phyloP scores from a whole-genome alignment of 495 filamentous ascomycete genomes.

The Neurospora sublineolata region DNA sequence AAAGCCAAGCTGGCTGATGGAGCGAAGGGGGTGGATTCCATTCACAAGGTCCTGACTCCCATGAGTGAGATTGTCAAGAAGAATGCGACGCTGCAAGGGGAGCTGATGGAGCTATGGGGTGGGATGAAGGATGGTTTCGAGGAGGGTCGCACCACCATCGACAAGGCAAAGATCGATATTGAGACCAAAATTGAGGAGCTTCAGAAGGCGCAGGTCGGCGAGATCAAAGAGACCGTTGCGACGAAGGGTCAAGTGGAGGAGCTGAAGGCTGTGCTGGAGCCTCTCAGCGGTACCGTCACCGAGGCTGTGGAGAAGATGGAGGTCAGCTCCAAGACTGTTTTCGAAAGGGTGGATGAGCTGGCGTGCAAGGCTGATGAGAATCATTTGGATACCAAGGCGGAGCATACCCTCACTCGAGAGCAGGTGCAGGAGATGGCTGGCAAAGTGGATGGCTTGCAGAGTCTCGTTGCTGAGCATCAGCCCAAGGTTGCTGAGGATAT shows the following conservation, averaged over 20 bases:
- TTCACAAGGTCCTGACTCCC: slow-evolving; percentile 49
- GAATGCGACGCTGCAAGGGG: slow-evolving; percentile 41
- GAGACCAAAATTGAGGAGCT: slow-evolving; percentile 63
- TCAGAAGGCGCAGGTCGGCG: slow-evolving; percentile 52
- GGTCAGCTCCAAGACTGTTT: slow-evolving; percentile 63
- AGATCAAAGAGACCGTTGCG: slow-evolving; percentile 54
- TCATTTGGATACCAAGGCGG: slow-evolving; percentile 55
- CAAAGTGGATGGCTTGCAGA: slow-evolving; percentile 64
- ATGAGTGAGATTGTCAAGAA: slow-evolving; percentile 48
- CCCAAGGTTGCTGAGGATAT: slow-evolving; percentile 75
- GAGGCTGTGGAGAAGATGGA: slow-evolving; percentile 75
- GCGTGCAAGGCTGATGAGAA: slow-evolving; percentile 67
- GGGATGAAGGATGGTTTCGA: slow-evolving; percentile 73
- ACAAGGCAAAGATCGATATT: slow-evolving; percentile 59
- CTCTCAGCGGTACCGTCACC: slow-evolving; percentile 70
- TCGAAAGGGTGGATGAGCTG: slow-evolving; percentile 64
- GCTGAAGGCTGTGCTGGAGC: slow-evolving; percentile 69
- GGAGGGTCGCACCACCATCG: slow-evolving; percentile 54
- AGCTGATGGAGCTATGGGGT: slow-evolving; percentile 71
- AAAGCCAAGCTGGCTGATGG: slow-evolving; percentile 42
- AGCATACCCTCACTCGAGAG: slow-evolving; percentile 66
- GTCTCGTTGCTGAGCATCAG: slow-evolving; percentile 64
- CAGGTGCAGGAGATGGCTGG: slow-evolving; percentile 59
- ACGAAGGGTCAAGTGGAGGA: slow-evolving; percentile 77
- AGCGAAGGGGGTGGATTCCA: slow-evolving; percentile 33